A percentile compares a stretch with the other conserved stretches of the same genome.
phyloP scores from a whole-genome alignment of 1,284 basidiomycete genomes.

The Omphalotus olearius region DNA sequence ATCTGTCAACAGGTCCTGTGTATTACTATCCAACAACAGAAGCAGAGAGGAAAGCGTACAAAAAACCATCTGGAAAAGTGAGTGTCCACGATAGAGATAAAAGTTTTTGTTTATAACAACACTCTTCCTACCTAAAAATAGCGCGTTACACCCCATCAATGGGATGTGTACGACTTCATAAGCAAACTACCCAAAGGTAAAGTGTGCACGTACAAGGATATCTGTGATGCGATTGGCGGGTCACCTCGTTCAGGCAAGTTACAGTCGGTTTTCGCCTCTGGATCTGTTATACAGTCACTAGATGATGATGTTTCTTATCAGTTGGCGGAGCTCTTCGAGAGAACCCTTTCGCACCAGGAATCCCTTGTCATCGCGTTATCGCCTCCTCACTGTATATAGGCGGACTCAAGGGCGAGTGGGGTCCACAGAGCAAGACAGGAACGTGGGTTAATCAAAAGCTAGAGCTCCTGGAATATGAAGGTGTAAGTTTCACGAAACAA shows the following conservation, averaged over 20 bases:
- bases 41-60: conserved; percentile 17
- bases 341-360: conserved; percentile 61
- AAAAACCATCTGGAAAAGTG: conserved; percentile 23
- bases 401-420: conserved; percentile 61
- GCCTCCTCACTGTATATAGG: conserved; percentile 56
- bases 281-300: not conserved
- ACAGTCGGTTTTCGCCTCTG: not conserved
- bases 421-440: conserved; percentile 32
- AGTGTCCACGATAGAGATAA: not conserved
- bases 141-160: conserved; percentile 48
- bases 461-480: conserved; percentile 42
- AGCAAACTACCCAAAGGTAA: conserved; percentile 45
- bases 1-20: too few species aligned
- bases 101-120: too few species aligned
- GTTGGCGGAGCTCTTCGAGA: conserved; percentile 56
- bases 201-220: conserved; percentile 53
- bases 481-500: conserved; percentile 39
- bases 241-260: conserved; percentile 54
- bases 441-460: conserved; percentile 38
- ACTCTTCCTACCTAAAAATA: conserved; percentile 15
- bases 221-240: conserved; percentile 47
- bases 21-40: conserved; percentile 26
- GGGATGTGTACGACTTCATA: conserved; percentile 57
- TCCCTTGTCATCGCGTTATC: conserved; percentile 66
- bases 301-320: conserved; percentile 19